phyloP scores from a whole-genome alignment of 768 basidiomycete genomes.

The Mycena polygramma region DNA sequence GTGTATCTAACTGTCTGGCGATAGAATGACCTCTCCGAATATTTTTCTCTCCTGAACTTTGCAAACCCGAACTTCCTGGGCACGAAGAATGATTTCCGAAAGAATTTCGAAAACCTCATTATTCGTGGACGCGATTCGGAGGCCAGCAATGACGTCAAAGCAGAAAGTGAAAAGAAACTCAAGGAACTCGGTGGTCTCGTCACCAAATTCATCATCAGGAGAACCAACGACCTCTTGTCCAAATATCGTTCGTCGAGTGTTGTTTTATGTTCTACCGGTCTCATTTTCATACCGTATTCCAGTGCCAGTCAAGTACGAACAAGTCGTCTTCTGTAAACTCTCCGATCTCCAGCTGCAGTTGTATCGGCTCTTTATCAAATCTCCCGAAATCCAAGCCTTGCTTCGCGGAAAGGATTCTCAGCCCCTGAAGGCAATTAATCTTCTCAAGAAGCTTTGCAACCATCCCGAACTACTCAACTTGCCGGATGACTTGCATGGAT shows the following conservation, averaged over 20 bases:
- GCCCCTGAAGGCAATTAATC: conserved; percentile 95
- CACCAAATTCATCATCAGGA: conserved; percentile 93
- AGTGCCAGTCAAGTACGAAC: conserved; percentile 99
- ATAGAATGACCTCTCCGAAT: conserved; percentile 94
- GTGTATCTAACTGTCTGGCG: conserved; percentile 3
- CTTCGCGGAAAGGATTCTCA: conserved; percentile 91
- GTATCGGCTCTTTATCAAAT: conserved; percentile 92
- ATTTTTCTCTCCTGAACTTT: conserved; percentile 93
- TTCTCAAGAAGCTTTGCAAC: conserved; percentile 95
- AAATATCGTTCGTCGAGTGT: conserved; percentile 82
- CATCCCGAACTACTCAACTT: conserved; percentile 92
- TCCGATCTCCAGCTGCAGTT: conserved; percentile 87
- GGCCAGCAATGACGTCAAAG: conserved; percentile 83
- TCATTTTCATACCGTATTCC: conserved; percentile 26
- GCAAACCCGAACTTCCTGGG: conserved; percentile 94
- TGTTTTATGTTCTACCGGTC: conserved; percentile 18
- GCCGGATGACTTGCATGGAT: conserved; percentile 86
- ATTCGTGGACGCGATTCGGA: conserved; percentile 92
- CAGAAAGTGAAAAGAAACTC: conserved; percentile 88
- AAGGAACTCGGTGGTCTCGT: conserved; percentile 91
- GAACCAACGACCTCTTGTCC: conserved; percentile 94
- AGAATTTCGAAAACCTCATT: conserved; percentile 94
- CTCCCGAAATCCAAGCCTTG: conserved; percentile 91
- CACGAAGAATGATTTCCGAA: conserved; percentile 90
- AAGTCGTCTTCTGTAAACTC: conserved; percentile 93